Evolutionary conservation across 257 asterid genomes (phyloP).

Genomic region (Solanum corneliomulleri): DNA sequence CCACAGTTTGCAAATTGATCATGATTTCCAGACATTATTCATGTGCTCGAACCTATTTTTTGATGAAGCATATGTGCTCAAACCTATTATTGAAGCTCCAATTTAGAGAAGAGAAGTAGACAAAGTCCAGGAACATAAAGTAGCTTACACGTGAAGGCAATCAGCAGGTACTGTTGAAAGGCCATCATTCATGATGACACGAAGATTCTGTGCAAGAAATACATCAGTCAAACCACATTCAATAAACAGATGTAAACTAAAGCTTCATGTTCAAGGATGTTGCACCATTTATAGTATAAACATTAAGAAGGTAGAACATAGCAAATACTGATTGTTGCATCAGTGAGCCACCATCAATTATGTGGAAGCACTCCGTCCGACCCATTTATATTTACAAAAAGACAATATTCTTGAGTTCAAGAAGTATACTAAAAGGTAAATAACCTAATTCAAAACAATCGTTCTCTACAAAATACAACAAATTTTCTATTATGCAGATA

Average conservation of each 20-base stretch:
- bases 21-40: neutral
- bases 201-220: constrained; percentile 60
- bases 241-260: neutral
- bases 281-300: neutral
- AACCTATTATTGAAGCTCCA: neutral
- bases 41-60: neutral
- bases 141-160: constrained; percentile 80
- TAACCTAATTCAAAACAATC: neutral
- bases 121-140: constrained; percentile 1
- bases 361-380: neutral
- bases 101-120: neutral
- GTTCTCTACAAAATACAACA: neutral
- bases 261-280: neutral
- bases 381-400: neutral
- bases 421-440: neutral
- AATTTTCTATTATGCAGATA: neutral
- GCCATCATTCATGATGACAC: constrained; percentile 97
- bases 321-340: neutral
- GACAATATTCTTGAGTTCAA: neutral
- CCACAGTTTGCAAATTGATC: neutral
- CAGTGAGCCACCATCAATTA: neutral
- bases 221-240: constrained; percentile 15
- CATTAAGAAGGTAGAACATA: neutral
- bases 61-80: neutral
- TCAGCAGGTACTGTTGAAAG: constrained; percentile 80